Conservation (phyloP, 2,329 filamentous ascomycete genomes). For the Colletotrichum paranaense region DNA sequence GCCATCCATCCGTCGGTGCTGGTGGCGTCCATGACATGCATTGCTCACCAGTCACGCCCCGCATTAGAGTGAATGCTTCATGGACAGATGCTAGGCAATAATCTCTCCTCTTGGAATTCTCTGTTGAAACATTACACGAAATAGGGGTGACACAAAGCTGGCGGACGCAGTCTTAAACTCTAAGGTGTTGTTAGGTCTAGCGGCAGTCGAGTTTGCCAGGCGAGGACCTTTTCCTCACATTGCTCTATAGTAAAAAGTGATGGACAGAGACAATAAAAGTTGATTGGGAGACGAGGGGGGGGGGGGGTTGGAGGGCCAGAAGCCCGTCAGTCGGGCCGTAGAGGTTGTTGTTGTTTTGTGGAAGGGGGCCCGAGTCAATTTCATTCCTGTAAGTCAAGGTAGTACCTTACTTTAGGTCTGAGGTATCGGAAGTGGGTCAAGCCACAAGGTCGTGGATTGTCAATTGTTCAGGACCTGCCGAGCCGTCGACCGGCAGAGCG, state of each 20-base stretch:
- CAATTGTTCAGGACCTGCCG: conserved; percentile 1
- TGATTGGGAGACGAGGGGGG: background rate
- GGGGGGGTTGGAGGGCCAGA: background rate
- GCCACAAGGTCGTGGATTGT: background rate
- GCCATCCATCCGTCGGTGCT: background rate
- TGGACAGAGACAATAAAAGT: background rate
- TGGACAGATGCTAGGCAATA: background rate
- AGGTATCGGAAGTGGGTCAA: conserved; percentile 13
- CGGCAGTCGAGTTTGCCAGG: background rate
- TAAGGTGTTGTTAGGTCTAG: background rate
- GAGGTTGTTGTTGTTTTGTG: conserved; percentile 1
- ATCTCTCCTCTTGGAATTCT: background rate
- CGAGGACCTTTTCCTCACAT: background rate
- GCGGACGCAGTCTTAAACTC: conserved; percentile 22
- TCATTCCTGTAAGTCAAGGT: background rate
- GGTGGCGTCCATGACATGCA: conserved; percentile 1
- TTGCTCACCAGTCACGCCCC: background rate
- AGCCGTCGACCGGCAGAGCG: conserved; percentile 11
- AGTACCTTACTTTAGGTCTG: too few relatives aligned
- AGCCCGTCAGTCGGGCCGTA: background rate
- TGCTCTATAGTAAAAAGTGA: background rate
- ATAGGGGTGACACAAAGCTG: conserved; percentile 26
- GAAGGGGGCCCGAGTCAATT: background rate
- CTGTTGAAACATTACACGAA: conserved; percentile 1
- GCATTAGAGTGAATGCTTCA: background rate